A percentile compares a stretch with the other conserved stretches of the same genome.
phyloP scores from a whole-genome alignment of 257 asterid species.

The Jasminum sambac region DNA sequence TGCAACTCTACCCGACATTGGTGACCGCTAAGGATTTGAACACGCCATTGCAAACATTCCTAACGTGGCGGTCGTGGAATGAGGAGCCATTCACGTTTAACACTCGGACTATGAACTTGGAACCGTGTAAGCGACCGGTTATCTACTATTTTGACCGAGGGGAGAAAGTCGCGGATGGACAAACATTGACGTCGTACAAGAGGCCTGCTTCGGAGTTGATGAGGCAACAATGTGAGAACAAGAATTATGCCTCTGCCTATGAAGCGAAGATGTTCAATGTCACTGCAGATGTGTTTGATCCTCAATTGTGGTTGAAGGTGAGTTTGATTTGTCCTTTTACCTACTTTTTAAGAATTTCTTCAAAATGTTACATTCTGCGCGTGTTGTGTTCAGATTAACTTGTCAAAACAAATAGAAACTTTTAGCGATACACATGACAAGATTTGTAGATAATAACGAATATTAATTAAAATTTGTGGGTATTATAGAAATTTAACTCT shows the following conservation, averaged over 20 bases:
- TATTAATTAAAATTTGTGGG: too few relatives aligned
- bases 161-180: conserved; percentile 26
- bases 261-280: conserved; percentile 46
- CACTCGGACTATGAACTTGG: conserved; percentile 41
- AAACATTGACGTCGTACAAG: conserved; percentile 42
- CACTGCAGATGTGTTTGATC: conserved; percentile 44
- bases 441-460: too few relatives aligned
- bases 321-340: neutral
- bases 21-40: conserved; percentile 44
- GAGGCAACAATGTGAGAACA: conserved; percentile 31
- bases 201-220: conserved; percentile 19
- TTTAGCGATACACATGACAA: too few relatives aligned
- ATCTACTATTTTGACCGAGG: conserved; percentile 41
- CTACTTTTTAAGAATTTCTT: neutral
- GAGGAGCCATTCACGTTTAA: conserved; percentile 60
- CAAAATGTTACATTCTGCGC: neutral
- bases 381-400: too few relatives aligned
- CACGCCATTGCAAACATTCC: conserved; percentile 68
- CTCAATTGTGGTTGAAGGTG: conserved; percentile 63
- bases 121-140: conserved; percentile 61
- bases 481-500: too few relatives aligned
- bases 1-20: conserved; percentile 56
- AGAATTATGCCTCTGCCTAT: conserved; percentile 36
- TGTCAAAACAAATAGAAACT: too few relatives aligned
- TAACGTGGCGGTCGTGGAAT: conserved; percentile 65